Evolutionary conservation across 371 early-diverging fungal species (phyloP), one percentile per base, ranked within the genome.

Genomic region (Mucor irregularis): DNA sequence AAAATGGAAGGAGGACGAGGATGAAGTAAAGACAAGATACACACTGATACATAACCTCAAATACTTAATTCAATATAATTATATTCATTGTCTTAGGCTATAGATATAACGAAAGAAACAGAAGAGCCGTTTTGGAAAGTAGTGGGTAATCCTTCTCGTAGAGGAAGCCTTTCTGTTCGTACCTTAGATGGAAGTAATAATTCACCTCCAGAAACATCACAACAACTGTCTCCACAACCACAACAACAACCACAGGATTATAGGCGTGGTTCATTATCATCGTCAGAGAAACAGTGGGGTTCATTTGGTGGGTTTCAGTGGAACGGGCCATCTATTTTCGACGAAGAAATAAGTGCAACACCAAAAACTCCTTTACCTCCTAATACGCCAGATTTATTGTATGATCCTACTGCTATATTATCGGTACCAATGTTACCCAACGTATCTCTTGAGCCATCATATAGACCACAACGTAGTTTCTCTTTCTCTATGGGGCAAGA

Each of bases 401-500:
- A 19, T 40, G 52, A 53, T 33, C 53, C 53, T 16, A 42, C 38
- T 37, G 17, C 40, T 22, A 53, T 71, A 6, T 43, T 64, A 8
- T 40, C 75, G 9, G 70, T 69, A 8, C 73, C 76, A 7, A 75
- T 75, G 76, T 29, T 75, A 33, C 73, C 76, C 13, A 61, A 44
- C 29, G 68, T 69, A 14, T 58, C 70, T 4, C 58, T 56, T 21
- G 66, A 73, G 28, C 73, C 76, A 7, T 61, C 55, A 22, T 73
- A 71, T 50, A 59, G 69, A n/a, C 71, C 68, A 39, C 73, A 76
- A 16, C 64, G 76, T 26, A 76, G 76, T 49, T 31, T 71, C 17
- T 76, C 76, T 10, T 76, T 73, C 45, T 73, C 76, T 0, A 66
- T 73, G 58, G 76, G 76, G 37, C 73, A 76, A 34, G 67, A 70